Conservation (phyloP, 257 asterid species). For the Gynochthodes officinalis region DNA sequence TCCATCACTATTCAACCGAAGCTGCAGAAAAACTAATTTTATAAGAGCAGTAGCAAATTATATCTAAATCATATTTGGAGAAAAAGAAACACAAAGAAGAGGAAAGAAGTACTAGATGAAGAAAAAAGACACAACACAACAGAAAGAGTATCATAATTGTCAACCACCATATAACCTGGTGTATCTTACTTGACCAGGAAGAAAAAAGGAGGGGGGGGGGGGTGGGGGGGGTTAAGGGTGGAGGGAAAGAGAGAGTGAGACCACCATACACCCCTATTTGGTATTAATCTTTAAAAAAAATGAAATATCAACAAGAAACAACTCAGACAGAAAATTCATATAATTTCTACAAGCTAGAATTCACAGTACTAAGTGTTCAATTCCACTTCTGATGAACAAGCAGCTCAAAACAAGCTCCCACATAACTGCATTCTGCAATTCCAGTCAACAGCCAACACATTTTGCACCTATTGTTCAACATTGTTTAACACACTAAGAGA, state of each 20-base stretch:
- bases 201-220: background rate
- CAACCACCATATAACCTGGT: background rate
- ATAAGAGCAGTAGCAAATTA: conserved; percentile 24
- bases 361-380: background rate
- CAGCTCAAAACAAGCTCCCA: background rate
- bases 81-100: background rate
- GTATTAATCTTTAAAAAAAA: background rate
- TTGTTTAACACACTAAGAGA: no score
- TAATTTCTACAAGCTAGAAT: background rate
- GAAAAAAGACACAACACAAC: background rate
- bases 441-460: background rate
- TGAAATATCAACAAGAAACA: background rate
- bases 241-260: background rate
- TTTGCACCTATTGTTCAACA: background rate
- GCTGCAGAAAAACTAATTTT: conserved; percentile 49
- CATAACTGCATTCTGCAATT: background rate
- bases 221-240: no score
- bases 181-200: background rate
- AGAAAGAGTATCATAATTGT: background rate
- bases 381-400: background rate
- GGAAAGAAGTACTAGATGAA: background rate
- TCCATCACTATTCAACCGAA: conserved; percentile 77
- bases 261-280: background rate
- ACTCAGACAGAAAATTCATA: background rate
- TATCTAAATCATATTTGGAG: background rate